Evolutionary conservation across 2,329 filamentous ascomycete genomes (phyloP), one percentile per base, ranked within the genome.

Genomic region (Bretziella fagacearum): DNA sequence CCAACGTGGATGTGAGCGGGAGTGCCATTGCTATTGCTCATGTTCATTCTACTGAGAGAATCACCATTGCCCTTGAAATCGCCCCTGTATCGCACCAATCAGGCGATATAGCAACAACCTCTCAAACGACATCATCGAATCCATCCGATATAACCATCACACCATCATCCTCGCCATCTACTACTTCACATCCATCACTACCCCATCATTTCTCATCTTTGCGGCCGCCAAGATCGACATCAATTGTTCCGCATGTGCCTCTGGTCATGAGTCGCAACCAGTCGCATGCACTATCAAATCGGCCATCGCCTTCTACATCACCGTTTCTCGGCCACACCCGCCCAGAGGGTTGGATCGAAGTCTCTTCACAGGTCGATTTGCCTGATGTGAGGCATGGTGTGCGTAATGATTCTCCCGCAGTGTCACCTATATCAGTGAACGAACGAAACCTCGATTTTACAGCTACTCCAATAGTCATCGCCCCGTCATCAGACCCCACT

Each of bases 351-450:
- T 50, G 48, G 48, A 47, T 50, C 37, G 44, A 47, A 18, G 44
- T 50, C 13, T 50, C 48, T 15, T 50, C 48, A 8, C 48, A 50
- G 22, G 37, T 50, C 27, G 48, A 50, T 15, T 17, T 47, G 8
- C 48, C 48, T 11, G 48, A 50, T 42, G 33, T 47, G 11, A 33
- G 48, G 17, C 48, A 37, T 23, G 44, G 32, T 6, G 32, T 47
- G 8, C 39, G 44, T 10, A 47, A 42, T 26, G 20, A 25, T 13
- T 36, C 32, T 11, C 20, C 22, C 2, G 18, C n/a, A 20, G 39
- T 44, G 11, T 32, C 22, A 7, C 27, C 46, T n/a, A 18, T 23
- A 35, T 39, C n/a, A n/a, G n/a, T 39, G 11, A n/a, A 20, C 17
- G 3, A 22, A 6, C 5, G 15, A 22, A 18, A 3, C 17, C n/a